Conservation (phyloP, 2,329 filamentous ascomycete genomes). For the Aspergillus hiratsukae region DNA sequence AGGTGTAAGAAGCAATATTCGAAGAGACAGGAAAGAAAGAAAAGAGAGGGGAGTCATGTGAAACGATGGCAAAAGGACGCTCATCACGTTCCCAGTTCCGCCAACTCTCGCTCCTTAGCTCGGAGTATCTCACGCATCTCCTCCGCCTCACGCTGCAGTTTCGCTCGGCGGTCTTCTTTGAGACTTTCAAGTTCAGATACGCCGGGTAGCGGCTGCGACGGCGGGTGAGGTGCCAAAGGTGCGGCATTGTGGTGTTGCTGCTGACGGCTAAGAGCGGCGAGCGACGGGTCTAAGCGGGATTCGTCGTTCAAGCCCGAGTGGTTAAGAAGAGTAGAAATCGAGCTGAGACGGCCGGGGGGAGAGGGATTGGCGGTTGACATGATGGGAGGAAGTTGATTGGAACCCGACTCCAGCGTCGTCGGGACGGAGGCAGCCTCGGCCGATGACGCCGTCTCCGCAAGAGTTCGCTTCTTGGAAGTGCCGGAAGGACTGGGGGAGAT, state of each 20-base stretch:
- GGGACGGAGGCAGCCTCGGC: constrained; percentile 24
- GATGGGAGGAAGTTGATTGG: constrained; percentile 37
- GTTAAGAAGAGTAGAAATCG: constrained; percentile 73
- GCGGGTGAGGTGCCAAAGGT: constrained; percentile 15
- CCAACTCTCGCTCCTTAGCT: constrained; percentile 70
- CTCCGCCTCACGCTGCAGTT: constrained; percentile 68
- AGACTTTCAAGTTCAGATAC: constrained; percentile 47
- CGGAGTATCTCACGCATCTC: constrained; percentile 68
- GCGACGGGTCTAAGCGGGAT: constrained; percentile 39
- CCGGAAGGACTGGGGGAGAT: constrained; percentile 26
- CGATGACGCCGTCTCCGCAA: constrained; percentile 28
- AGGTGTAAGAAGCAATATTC: constrained; percentile 6
- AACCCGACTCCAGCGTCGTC: constrained; percentile 30
- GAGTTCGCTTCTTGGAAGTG: constrained; percentile 34
- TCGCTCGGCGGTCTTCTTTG: constrained; percentile 60
- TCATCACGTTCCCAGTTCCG: constrained; percentile 40
- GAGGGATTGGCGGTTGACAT: constrained; percentile 32
- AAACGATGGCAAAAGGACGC: not conserved
- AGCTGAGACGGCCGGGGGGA: constrained; percentile 61
- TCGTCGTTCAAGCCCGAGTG: constrained; percentile 40
- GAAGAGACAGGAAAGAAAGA: not conserved
- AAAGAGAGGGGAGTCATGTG: not conserved
- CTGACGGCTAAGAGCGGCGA: constrained; percentile 28
- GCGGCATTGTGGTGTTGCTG: constrained; percentile 26
- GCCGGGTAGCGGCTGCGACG: constrained; percentile 26